Evolutionary conservation across 2,329 filamentous ascomycete genomes (phyloP).

Genomic region (Fusarium tupiense): DNA sequence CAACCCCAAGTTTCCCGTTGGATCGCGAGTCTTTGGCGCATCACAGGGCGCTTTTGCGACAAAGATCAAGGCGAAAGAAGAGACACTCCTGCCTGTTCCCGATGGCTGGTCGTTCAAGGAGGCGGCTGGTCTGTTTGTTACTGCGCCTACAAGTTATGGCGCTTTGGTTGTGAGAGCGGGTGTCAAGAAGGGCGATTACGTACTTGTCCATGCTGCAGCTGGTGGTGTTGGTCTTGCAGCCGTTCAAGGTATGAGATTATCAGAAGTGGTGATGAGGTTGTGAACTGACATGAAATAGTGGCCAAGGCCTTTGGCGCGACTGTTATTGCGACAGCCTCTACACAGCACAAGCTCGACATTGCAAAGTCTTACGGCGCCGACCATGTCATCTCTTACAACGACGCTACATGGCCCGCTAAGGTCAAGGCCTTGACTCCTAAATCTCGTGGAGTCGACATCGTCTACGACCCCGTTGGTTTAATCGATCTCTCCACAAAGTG

Average conservation of each 20-base stretch:
- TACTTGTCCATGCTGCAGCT: slow-evolving; percentile 91
- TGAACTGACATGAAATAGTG: slow-evolving; percentile 54
- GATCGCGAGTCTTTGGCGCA: slow-evolving; percentile 87
- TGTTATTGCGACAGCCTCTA: slow-evolving; percentile 92
- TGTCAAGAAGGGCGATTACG: slow-evolving; percentile 82
- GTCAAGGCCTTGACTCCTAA: slow-evolving; percentile 83
- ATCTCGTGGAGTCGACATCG: slow-evolving; percentile 82
- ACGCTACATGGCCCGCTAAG: slow-evolving; percentile 68
- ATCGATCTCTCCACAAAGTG: slow-evolving; percentile 91
- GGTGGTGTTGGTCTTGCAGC: slow-evolving; percentile 92
- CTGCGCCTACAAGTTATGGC: slow-evolving; percentile 88
- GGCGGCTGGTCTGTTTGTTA: slow-evolving; percentile 90
- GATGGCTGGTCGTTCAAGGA: slow-evolving; percentile 84
- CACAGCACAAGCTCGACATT: slow-evolving; percentile 80
- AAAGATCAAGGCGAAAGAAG: slow-evolving; percentile 73
- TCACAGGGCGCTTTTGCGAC: slow-evolving; percentile 88
- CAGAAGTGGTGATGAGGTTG: neutral
- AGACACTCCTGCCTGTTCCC: slow-evolving; percentile 76
- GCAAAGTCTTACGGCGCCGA: slow-evolving; percentile 86
- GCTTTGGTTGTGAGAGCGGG: slow-evolving; percentile 81
- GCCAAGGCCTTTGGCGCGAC: slow-evolving; percentile 92
- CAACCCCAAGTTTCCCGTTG: slow-evolving; percentile 74
- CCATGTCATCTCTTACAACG: slow-evolving; percentile 80
- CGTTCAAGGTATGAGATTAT: slow-evolving; percentile 70
- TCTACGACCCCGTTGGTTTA: slow-evolving; percentile 93